phyloP scores from a whole-genome alignment of 2,329 filamentous ascomycete genomes.

The Paramyrothecium roridum region DNA sequence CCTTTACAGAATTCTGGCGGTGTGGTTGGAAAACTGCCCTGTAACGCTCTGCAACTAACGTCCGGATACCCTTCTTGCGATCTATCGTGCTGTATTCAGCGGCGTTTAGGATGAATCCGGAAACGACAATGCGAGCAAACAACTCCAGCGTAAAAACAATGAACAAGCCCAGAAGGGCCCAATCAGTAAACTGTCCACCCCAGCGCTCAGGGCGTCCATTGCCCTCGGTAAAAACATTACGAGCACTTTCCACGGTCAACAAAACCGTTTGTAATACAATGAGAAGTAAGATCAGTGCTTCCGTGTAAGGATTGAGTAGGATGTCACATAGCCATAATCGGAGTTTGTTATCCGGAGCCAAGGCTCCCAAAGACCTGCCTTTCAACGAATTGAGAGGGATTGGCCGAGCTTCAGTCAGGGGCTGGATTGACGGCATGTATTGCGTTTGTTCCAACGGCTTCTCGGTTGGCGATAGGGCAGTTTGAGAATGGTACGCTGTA shows the following conservation, averaged over 20 bases:
- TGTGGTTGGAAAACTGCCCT: slow-evolving; percentile 79
- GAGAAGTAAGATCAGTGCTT: slow-evolving; percentile 80
- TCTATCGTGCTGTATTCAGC: slow-evolving; percentile 90
- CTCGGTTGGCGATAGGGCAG: slow-evolving; percentile 40
- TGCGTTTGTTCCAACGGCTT: slow-evolving; percentile 31
- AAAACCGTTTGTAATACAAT: slow-evolving; percentile 87
- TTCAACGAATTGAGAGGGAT: slow-evolving; percentile 67
- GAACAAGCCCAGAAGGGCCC: slow-evolving; percentile 78
- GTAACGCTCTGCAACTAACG: slow-evolving; percentile 73
- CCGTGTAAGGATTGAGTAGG: slow-evolving; percentile 80
- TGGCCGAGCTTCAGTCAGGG: slow-evolving; percentile 10
- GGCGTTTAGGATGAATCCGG: slow-evolving; percentile 88
- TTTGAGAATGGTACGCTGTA: slow-evolving; percentile 50
- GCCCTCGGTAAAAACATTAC: slow-evolving; percentile 63
- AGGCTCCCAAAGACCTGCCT: slow-evolving; percentile 82
- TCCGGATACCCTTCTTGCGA: slow-evolving; percentile 68
- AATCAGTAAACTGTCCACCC: slow-evolving; percentile 70
- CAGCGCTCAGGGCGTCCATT: slow-evolving; percentile 61
- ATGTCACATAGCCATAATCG: slow-evolving; percentile 76
- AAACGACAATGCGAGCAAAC: slow-evolving; percentile 81
- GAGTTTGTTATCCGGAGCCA: slow-evolving; percentile 73
- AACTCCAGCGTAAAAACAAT: slow-evolving; percentile 87
- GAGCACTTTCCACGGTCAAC: slow-evolving; percentile 78
- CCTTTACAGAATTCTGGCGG: slow-evolving; percentile 64
- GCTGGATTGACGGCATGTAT: slow-evolving; percentile 11